These are phyloP conservation scores for Lactifluus subvellereus DNA, from an alignment of 768 basidiomycete species.

Conservation along the genomic window DNA sequence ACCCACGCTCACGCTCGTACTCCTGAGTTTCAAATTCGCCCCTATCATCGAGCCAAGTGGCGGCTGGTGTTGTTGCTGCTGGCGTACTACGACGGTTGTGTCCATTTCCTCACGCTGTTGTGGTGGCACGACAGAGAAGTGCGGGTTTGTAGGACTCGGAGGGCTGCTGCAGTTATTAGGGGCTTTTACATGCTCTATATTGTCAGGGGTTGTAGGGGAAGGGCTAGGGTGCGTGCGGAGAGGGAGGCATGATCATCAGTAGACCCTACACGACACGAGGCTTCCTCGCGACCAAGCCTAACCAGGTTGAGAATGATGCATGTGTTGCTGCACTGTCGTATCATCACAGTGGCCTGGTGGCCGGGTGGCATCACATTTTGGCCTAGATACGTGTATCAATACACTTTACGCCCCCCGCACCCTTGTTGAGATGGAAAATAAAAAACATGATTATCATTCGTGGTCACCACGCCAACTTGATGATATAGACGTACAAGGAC, in stretches of 20 bases:
- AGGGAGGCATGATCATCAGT: not conserved
- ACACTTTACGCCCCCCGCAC: not conserved
- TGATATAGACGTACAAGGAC: not conserved
- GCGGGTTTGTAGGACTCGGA: not conserved
- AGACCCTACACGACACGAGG: too few relatives aligned
- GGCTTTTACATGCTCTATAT: not conserved
- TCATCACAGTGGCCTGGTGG: too few relatives aligned
- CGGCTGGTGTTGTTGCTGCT: not conserved
- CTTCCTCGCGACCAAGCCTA: too few relatives aligned
- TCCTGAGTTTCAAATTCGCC: not conserved
- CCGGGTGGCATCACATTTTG: too few relatives aligned
- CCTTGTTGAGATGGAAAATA: not conserved
- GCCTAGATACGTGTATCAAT: not conserved
- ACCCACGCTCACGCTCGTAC: not conserved
- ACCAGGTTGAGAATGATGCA: too few relatives aligned
- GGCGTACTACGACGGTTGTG: not conserved
- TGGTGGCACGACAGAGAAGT: not conserved
- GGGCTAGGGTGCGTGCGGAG: not conserved
- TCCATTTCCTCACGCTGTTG: not conserved
- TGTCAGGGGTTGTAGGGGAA: slow-evolving; percentile 3
- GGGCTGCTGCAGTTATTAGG: not conserved
- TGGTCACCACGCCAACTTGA: too few relatives aligned
- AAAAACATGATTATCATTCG: not conserved
- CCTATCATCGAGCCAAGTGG: not conserved
- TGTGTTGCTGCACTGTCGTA: too few relatives aligned